These are phyloP conservation scores for Yamadazyma trypodendri DNA, from an alignment of 1,139 yeast genomes.

Conservation along the genomic window DNA sequence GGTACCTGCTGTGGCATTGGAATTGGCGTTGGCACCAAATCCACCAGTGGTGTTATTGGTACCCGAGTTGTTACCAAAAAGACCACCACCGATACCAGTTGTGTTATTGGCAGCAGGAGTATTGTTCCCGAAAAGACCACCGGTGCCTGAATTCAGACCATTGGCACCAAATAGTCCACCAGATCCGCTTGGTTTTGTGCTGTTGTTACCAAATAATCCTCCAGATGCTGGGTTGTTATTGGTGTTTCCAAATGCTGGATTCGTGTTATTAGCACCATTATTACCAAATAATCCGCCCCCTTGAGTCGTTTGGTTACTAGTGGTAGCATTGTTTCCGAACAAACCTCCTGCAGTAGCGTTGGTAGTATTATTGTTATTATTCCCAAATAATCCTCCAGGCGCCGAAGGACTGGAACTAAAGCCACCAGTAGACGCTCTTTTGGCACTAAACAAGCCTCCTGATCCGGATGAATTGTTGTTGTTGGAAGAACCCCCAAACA, in stretches of 20 bases:
- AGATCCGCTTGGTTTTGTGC: constrained; percentile 4
- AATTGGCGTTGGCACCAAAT: not conserved
- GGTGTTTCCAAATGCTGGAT: no score
- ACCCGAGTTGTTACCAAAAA: not conserved
- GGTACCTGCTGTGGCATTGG: constrained; percentile 2
- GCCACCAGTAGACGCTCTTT: constrained; percentile 10
- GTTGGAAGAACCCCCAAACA: constrained; percentile 14
- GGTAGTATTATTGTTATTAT: constrained; percentile 8
- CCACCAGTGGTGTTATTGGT: not conserved
- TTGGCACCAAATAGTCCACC: constrained; percentile 9
- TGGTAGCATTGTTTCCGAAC: constrained; percentile 18
- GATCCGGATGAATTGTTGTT: constrained; percentile 10
- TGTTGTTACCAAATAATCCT: constrained; percentile 9
- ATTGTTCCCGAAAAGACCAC: constrained; percentile 1
- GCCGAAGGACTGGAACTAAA: constrained; percentile 2
- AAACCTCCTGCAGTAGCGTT: constrained; percentile 23
- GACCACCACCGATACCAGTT: constrained; percentile 1
- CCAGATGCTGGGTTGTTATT: no score
- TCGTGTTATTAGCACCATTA: constrained; percentile 8
- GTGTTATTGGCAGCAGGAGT: not conserved
- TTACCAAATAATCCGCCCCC: constrained; percentile 1
- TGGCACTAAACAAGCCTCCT: constrained; percentile 19
- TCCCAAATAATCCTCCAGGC: constrained; percentile 21
- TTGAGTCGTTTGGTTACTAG: not conserved
- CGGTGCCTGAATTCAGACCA: not conserved